Conservation (phyloP, 1,284 basidiomycete species). For the Puccinia novopanici region DNA sequence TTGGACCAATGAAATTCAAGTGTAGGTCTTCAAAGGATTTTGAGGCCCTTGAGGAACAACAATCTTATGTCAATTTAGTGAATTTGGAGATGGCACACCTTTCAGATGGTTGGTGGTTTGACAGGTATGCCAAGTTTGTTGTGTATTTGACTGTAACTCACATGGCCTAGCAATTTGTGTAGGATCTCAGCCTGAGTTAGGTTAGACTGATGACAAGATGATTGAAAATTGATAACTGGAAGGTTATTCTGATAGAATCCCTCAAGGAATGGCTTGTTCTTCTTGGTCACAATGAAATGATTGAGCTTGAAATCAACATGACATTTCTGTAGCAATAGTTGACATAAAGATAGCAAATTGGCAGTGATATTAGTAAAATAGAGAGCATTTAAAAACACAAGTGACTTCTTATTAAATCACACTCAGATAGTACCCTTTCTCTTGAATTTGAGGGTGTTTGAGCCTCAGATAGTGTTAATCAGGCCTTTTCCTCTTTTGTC, state of each 20-base stretch:
- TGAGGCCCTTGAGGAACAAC: not conserved
- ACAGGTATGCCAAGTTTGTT: constrained; percentile 14
- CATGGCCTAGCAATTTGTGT: not conserved
- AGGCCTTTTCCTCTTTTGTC: constrained; percentile 7
- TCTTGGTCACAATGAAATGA: not conserved
- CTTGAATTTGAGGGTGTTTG: not conserved
- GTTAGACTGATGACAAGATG: not conserved
- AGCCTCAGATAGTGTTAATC: constrained; percentile 8
- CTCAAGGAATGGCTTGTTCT: not conserved
- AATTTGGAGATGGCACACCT: not conserved
- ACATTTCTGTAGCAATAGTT: not conserved
- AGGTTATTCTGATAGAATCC: not conserved
- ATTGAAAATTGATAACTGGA: not conserved
- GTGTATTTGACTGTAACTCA: not conserved
- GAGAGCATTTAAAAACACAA: not conserved
- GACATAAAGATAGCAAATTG: not conserved
- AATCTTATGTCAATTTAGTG: not conserved
- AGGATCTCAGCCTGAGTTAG: not conserved
- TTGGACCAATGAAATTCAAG: constrained; percentile 5
- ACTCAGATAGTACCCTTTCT: not conserved
- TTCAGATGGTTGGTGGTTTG: not conserved
- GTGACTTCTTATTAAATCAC: not conserved
- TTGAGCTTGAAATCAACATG: not conserved
- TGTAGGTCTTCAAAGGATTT: not conserved
- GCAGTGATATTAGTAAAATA: not conserved